Conservation (phyloP, 345 rosid species). For the Rhizophora mangle region DNA sequence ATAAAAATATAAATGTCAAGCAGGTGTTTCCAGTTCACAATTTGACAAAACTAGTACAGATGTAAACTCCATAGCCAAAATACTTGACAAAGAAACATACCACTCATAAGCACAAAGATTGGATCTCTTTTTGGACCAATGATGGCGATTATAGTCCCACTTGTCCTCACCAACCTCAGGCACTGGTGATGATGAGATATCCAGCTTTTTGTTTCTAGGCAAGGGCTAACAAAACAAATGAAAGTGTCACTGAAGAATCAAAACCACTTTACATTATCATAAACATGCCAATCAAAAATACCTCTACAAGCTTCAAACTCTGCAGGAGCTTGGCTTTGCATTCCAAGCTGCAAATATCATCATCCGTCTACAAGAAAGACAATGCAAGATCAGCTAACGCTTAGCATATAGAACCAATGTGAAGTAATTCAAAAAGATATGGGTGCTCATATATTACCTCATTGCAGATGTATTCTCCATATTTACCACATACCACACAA, state of each 20-base stretch:
- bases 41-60: background rate
- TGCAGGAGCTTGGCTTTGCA: constrained; percentile 59
- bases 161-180: constrained; percentile 40
- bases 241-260: background rate
- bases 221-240: constrained; percentile 34
- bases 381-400: background rate
- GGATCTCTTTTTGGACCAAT: constrained; percentile 54
- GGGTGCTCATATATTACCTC: constrained; percentile 39
- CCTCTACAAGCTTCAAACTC: constrained; percentile 42
- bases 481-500: constrained; percentile 66
- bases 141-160: constrained; percentile 50
- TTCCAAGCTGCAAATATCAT: constrained; percentile 73
- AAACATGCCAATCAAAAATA: constrained; percentile 15
- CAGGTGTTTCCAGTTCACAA: background rate
- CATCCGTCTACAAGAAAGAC: constrained; percentile 49
- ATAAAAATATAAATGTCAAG: background rate
- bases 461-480: constrained; percentile 71
- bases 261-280: background rate
- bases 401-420: constrained; percentile 1
- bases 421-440: background rate
- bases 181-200: constrained; percentile 13
- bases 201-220: constrained; percentile 16
- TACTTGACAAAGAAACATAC: constrained; percentile 28
- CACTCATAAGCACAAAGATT: constrained; percentile 61
- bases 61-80: background rate